Conservation (phyloP, 306 rosid species). For the Heteromeles arbutifolia region DNA sequence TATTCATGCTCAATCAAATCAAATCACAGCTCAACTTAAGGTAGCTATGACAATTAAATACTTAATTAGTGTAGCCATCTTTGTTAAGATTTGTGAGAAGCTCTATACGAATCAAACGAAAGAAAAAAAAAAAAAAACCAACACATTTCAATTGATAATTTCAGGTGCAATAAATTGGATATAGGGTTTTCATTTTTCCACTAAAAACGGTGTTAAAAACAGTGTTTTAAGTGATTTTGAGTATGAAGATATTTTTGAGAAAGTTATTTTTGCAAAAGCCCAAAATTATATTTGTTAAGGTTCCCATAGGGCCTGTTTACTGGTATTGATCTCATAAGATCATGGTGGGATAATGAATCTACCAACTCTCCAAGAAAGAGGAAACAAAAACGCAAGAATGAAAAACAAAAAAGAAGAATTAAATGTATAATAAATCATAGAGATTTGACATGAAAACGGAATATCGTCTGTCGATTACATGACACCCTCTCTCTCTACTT, state of each 20-base stretch:
- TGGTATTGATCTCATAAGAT: no score
- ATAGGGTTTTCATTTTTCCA: no score
- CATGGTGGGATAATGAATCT: neutral
- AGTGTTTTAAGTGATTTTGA: neutral
- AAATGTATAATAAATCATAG: neutral
- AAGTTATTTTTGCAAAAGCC: no score
- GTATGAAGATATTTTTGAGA: no score
- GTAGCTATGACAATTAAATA: no score
- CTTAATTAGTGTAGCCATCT: neutral
- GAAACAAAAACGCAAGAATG: neutral
- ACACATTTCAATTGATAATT: neutral
- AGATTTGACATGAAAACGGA: no score
- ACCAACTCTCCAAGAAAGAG: neutral
- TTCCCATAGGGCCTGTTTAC: neutral
- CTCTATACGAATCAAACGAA: neutral
- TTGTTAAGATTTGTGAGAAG: neutral
- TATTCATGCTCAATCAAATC: neutral
- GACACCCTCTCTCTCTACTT: rapidly evolving
- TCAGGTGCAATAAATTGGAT: no score
- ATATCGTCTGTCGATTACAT: rapidly evolving
- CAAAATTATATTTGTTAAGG: neutral
- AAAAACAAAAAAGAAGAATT: neutral
- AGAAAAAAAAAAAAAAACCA: no score
- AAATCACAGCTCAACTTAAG: no score
- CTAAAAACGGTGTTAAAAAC: no score